phyloP scores from a whole-genome alignment of 805 yeast species.

The Lipomyces spencermartinsiae region DNA sequence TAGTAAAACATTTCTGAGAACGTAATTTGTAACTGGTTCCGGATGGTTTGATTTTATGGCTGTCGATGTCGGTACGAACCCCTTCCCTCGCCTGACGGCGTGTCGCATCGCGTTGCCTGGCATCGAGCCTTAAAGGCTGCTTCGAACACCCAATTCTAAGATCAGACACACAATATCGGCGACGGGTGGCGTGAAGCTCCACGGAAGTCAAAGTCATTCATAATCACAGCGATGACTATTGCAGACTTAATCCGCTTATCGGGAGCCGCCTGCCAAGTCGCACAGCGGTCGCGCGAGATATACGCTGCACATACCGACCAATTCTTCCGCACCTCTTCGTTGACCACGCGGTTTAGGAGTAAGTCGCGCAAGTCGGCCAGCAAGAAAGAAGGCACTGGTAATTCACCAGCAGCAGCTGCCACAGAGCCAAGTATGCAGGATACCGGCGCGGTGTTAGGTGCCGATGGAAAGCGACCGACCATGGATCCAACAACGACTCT shows the following conservation, averaged over 20 bases:
- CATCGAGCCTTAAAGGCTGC: too few species aligned
- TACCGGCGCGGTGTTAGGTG: not conserved
- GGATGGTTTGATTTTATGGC: too few species aligned
- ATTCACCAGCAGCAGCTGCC: not conserved
- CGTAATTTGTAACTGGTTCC: too few species aligned
- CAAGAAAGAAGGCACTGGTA: not conserved
- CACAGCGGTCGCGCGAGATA: conserved; percentile 14
- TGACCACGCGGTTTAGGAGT: conserved; percentile 20
- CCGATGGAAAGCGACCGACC: conserved; percentile 2
- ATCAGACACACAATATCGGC: not conserved
- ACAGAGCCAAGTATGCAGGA: not conserved
- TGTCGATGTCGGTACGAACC: too few species aligned
- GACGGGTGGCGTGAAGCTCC: not conserved
- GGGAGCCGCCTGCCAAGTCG: conserved; percentile 24
- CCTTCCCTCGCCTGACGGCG: too few species aligned
- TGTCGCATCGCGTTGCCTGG: too few species aligned
- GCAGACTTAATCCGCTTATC: conserved; percentile 32
- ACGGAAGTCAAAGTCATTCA: not conserved
- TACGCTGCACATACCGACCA: conserved; percentile 18
- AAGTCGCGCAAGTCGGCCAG: conserved; percentile 4
- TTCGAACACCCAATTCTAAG: not conserved
- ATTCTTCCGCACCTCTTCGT: conserved; percentile 29
- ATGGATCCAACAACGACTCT: not conserved
- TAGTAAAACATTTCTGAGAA: too few species aligned
- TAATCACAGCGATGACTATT: conserved; percentile 17